Conservation (phyloP, 441 rosid genomes). For the Biscutella laevigata region DNA sequence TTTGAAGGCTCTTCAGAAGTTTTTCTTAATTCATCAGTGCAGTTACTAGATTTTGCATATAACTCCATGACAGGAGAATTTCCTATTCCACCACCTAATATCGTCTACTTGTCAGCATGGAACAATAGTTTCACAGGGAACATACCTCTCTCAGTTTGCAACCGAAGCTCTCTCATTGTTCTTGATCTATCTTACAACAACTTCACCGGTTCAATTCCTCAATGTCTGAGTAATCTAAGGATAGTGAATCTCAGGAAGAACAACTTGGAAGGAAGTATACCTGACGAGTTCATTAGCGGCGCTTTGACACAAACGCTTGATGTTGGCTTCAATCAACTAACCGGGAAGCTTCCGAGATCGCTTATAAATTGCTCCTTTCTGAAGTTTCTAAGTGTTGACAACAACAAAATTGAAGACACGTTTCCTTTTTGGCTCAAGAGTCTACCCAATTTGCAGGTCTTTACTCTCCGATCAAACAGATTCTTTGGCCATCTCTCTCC, state of each 20-base stretch:
- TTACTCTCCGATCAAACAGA: conserved; percentile 40
- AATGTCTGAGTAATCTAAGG: neutral
- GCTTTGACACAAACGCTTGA: conserved; percentile 39
- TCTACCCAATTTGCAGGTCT: conserved; percentile 33
- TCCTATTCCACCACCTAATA: conserved; percentile 17
- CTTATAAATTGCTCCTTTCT: conserved; percentile 31
- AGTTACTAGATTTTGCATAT: neutral
- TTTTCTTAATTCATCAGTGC: conserved; percentile 12
- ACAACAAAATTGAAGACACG: conserved; percentile 35
- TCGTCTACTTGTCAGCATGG: conserved; percentile 31
- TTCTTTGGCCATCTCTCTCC: conserved; percentile 40
- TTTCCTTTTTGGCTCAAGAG: conserved; percentile 50
- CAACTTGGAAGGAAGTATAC: conserved; percentile 8
- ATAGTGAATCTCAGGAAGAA: neutral
- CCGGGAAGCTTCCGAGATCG: conserved; percentile 43
- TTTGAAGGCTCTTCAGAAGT: conserved; percentile 20
- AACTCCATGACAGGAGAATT: conserved; percentile 8
- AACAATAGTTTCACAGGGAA: conserved; percentile 28
- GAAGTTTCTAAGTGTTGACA: conserved; percentile 45
- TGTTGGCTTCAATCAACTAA: conserved; percentile 30
- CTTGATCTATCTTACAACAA: conserved; percentile 25
- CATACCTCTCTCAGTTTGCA: conserved; percentile 44
- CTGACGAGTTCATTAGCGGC: neutral
- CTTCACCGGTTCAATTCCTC: conserved; percentile 1
- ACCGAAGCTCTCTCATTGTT: neutral